These are phyloP conservation scores for Podospora tetraspora DNA, from an alignment of 495 filamentous ascomycete species.

Conservation along the genomic window DNA sequence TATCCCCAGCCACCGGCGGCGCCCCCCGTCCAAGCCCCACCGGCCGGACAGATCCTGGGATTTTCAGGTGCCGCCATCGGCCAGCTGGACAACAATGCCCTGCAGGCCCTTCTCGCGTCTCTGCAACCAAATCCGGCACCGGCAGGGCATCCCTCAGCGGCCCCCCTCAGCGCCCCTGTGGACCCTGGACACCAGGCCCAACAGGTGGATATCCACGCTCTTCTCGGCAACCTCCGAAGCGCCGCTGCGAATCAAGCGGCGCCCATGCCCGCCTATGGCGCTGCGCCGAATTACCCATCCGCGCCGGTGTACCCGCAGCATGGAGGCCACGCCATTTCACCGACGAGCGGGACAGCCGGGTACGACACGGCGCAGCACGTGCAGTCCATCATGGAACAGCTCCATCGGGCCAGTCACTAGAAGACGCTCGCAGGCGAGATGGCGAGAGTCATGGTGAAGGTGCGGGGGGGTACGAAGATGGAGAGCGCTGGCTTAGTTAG, in stretches of 20 bases:
- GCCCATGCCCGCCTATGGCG: conserved; percentile 22
- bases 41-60: conserved; percentile 40
- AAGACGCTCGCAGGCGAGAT: not conserved
- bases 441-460: not conserved
- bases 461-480: not conserved
- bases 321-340: conserved; percentile 11
- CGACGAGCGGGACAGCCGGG: conserved; percentile 21
- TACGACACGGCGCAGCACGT: conserved; percentile 24
- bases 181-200: conserved; percentile 25
- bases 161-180: conserved; percentile 40
- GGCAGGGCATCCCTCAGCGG: conserved; percentile 44
- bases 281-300: conserved; percentile 10
- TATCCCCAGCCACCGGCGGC: conserved; percentile 38
- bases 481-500: not conserved
- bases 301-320: not conserved
- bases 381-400: conserved; percentile 26
- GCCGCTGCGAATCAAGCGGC: conserved; percentile 14
- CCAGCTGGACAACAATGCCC: conserved; percentile 60
- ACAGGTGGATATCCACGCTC: conserved; percentile 27
- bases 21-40: conserved; percentile 34
- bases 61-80: conserved; percentile 49
- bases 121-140: conserved; percentile 48
- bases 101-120: conserved; percentile 67
- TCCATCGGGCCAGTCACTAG: conserved; percentile 19
- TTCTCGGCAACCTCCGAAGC: conserved; percentile 23